A percentile compares a stretch with the other conserved stretches of the same genome.
These are phyloP conservation scores for Telopea speciosissima DNA, from an alignment of 177 flowering plant genomes.

Conservation along the genomic window DNA sequence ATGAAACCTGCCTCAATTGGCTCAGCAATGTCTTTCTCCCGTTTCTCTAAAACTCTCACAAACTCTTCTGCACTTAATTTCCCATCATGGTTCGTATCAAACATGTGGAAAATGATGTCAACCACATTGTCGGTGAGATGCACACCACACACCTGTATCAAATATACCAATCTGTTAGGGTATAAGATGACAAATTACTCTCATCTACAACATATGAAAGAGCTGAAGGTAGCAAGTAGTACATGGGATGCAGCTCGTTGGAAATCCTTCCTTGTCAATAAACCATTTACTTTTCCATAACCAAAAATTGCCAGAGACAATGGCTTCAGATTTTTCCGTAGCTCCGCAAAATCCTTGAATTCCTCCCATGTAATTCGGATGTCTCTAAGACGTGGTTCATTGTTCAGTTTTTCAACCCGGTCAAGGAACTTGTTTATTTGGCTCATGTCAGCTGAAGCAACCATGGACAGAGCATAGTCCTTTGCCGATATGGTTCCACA, in stretches of 20 bases:
- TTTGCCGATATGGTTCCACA: constrained; percentile 73
- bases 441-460: constrained; percentile 87
- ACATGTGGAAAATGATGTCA: constrained; percentile 71
- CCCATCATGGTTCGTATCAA: constrained; percentile 74
- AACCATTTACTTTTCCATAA: constrained; percentile 71
- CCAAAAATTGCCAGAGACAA: constrained; percentile 83
- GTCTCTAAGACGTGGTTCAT: constrained; percentile 41
- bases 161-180: not conserved
- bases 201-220: not conserved
- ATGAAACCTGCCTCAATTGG: constrained; percentile 37
- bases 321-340: constrained; percentile 55
- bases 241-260: constrained; percentile 86
- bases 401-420: constrained; percentile 57
- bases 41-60: constrained; percentile 55
- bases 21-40: constrained; percentile 50
- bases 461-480: constrained; percentile 93
- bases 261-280: constrained; percentile 65
- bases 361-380: constrained; percentile 69
- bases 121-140: constrained; percentile 53
- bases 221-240: constrained; percentile 12
- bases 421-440: constrained; percentile 61
- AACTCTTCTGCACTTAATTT: constrained; percentile 68
- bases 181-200: not conserved
- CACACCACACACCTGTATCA: constrained; percentile 75
- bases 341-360: constrained; percentile 68